These are phyloP conservation scores for Macadamia tetraphylla DNA, from an alignment of 164 flowering plant species.

Conservation along the genomic window DNA sequence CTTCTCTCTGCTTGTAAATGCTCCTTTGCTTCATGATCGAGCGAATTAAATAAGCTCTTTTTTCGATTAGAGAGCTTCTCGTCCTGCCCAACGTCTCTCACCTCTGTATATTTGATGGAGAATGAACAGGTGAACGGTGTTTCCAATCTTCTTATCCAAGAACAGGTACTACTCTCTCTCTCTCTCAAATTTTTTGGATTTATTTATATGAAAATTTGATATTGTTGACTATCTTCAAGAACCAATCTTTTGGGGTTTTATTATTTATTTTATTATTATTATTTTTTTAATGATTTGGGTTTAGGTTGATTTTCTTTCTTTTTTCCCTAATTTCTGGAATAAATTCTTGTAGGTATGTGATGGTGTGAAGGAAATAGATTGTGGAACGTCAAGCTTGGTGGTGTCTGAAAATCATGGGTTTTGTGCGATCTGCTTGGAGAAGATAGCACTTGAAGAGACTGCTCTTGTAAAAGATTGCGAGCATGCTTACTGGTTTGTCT, in stretches of 20 bases:
- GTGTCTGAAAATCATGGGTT: constrained; percentile 39
- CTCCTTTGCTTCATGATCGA: too few relatives aligned
- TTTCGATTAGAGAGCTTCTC: background rate
- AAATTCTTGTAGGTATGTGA: constrained; percentile 1
- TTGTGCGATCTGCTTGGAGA: constrained; percentile 83
- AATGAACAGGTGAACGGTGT: background rate
- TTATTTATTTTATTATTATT: background rate
- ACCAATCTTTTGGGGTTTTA: background rate
- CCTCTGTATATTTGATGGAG: background rate
- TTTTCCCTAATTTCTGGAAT: background rate
- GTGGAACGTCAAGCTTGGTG: constrained; percentile 8
- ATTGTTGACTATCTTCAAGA: too few relatives aligned
- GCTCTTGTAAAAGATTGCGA: constrained; percentile 96
- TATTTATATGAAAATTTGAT: too few relatives aligned
- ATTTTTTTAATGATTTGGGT: background rate
- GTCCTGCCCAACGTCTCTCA: background rate
- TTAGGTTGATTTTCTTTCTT: too few relatives aligned
- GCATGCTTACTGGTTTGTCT: constrained; percentile 95
- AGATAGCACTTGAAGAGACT: constrained; percentile 68
- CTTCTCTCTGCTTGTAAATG: too few relatives aligned
- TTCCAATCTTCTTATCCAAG: background rate
- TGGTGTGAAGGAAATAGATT: constrained; percentile 10
- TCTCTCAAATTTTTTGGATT: too few relatives aligned
- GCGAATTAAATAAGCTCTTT: too few relatives aligned
- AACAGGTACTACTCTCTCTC: background rate